Evolutionary conservation across 2,329 filamentous ascomycete genomes (phyloP).

Genomic region (Bipolaris zeicola): DNA sequence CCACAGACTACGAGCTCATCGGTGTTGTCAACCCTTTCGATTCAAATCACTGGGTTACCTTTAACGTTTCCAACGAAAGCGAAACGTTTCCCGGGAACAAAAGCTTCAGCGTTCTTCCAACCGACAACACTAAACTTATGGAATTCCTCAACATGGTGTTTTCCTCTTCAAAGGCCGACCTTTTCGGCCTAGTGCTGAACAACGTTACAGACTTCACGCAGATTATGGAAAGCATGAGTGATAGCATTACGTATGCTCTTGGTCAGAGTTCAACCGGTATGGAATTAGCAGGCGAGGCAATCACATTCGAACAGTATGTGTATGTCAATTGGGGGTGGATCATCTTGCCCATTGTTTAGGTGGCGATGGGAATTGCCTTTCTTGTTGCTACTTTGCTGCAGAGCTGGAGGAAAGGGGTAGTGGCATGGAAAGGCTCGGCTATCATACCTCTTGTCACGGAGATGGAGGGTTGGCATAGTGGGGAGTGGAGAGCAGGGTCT

Average conservation of each 20-base stretch:
- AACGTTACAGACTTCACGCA: not conserved
- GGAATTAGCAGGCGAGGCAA: not conserved
- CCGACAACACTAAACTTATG: not conserved
- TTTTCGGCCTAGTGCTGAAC: not conserved
- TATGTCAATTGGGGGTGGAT: conserved; percentile 5
- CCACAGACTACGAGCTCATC: too few relatives aligned
- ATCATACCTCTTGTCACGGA: conserved; percentile 6
- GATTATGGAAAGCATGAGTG: not conserved
- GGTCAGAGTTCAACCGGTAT: not conserved
- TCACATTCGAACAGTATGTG: conserved; percentile 6
- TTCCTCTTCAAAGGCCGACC: not conserved
- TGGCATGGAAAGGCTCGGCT: conserved; percentile 6
- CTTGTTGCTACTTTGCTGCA: conserved; percentile 3
- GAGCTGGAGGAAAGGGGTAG: conserved; percentile 5
- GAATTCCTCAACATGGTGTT: not conserved
- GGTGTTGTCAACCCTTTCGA: too few relatives aligned
- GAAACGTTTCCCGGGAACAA: not conserved
- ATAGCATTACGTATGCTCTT: not conserved
- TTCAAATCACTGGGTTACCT: too few relatives aligned
- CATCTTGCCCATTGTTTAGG: not conserved
- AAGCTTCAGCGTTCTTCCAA: not conserved
- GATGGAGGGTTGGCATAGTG: conserved; percentile 1
- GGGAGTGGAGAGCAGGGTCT: not conserved
- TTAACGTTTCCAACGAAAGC: not conserved
- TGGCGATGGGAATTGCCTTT: conserved; percentile 6